Evolutionary conservation across 805 yeast species (phyloP).

Genomic region (Candida coleopterorum): DNA sequence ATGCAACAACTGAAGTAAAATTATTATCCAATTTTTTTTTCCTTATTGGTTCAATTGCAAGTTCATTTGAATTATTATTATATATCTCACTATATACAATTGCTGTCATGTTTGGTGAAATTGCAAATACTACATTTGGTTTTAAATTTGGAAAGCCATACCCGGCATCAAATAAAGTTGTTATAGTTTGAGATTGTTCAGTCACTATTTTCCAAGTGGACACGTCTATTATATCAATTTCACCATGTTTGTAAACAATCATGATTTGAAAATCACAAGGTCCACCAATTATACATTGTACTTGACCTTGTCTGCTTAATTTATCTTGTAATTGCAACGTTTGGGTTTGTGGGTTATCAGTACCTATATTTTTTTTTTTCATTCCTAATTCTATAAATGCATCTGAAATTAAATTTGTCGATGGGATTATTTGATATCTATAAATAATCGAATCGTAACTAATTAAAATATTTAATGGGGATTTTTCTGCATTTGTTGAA

Average conservation of each 20-base stretch:
- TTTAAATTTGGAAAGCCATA: slow-evolving; percentile 38
- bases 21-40: slow-evolving; percentile 27
- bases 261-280: slow-evolving; percentile 38
- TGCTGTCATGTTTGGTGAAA: slow-evolving; percentile 52
- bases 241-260: slow-evolving; percentile 40
- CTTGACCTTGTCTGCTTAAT: slow-evolving; percentile 19
- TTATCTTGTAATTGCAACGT: slow-evolving; percentile 24
- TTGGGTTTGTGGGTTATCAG: not conserved
- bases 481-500: slow-evolving; percentile 40
- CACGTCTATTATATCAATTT: slow-evolving; percentile 43
- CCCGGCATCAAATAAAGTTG: slow-evolving; percentile 50
- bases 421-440: slow-evolving; percentile 24
- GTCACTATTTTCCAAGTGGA: slow-evolving; percentile 19
- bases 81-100: slow-evolving; percentile 21
- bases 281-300: slow-evolving; percentile 27
- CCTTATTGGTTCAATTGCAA: slow-evolving; percentile 18
- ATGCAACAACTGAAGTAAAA: slow-evolving; percentile 47
- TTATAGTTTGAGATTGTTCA: slow-evolving; percentile 26
- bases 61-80: slow-evolving; percentile 6
- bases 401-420: slow-evolving; percentile 19
- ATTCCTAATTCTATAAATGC: slow-evolving; percentile 29
- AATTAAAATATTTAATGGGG: slow-evolving; percentile 44
- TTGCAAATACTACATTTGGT: slow-evolving; percentile 22
- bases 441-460: slow-evolving; percentile 28
- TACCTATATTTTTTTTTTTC: slow-evolving; percentile 16